Evolutionary conservation across 1,284 basidiomycete species (phyloP).

Genomic region (Moniliophthora roreri): DNA sequence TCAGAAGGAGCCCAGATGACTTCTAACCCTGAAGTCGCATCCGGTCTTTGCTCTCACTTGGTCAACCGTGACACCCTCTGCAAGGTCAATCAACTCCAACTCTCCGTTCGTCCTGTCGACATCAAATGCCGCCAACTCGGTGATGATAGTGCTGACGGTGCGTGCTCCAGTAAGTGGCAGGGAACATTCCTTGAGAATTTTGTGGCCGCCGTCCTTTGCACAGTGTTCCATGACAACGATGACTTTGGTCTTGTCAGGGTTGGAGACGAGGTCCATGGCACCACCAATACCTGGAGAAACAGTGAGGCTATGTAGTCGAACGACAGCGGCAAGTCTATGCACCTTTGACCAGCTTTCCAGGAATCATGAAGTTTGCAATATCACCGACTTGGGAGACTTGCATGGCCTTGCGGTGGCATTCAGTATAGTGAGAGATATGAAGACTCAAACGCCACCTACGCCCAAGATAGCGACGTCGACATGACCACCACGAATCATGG

Average conservation of each 20-base stretch:
- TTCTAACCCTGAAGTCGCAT: conserved; percentile 68
- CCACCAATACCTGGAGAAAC: conserved; percentile 77
- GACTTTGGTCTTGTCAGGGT: conserved; percentile 88
- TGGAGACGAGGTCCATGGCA: conserved; percentile 94
- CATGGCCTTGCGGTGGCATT: conserved; percentile 65
- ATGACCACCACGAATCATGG: conserved; percentile 96
- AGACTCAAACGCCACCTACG: conserved; percentile 35
- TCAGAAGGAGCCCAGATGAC: conserved; percentile 35
- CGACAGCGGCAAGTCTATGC: conserved; percentile 15
- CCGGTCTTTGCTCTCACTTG: conserved; percentile 87
- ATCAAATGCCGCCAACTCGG: conserved; percentile 89
- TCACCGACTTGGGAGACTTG: conserved; percentile 93
- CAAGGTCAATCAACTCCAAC: conserved; percentile 80
- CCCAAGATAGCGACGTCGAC: conserved; percentile 90
- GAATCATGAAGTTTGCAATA: conserved; percentile 98
- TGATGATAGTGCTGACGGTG: conserved; percentile 88
- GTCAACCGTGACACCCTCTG: conserved; percentile 80
- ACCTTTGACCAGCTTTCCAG: conserved; percentile 89
- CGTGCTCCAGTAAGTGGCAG: conserved; percentile 88
- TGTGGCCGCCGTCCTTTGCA: conserved; percentile 86
- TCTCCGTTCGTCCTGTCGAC: conserved; percentile 78
- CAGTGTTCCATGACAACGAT: conserved; percentile 90
- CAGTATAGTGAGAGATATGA: conserved; percentile 6
- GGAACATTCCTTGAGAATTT: conserved; percentile 81
- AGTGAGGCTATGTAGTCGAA: not conserved